phyloP scores from a whole-genome alignment of 2,329 filamentous ascomycete species.

The Fusarium nurragi region DNA sequence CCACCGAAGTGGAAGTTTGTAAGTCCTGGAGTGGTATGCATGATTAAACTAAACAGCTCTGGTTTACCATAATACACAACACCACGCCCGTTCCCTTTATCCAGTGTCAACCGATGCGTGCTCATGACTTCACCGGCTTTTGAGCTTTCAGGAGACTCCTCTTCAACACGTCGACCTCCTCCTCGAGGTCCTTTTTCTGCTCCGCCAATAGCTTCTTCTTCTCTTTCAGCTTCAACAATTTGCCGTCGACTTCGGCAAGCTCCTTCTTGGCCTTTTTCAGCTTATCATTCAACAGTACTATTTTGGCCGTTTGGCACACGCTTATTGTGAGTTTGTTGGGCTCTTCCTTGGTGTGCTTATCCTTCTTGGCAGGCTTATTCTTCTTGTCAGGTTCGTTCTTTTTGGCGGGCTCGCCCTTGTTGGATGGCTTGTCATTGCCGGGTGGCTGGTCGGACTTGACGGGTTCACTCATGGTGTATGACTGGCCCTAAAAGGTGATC shows the following conservation, averaged over 20 bases:
- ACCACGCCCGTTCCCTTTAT: too few species aligned
- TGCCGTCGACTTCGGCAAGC: too few species aligned
- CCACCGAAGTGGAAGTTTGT: background rate
- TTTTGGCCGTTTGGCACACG: background rate
- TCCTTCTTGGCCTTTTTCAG: too few species aligned
- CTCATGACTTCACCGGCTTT: background rate
- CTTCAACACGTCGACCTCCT: background rate
- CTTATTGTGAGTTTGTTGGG: background rate
- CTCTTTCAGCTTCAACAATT: background rate
- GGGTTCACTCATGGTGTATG: background rate
- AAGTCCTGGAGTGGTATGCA: background rate
- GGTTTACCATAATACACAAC: too few species aligned
- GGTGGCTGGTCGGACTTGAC: background rate
- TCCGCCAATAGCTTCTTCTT: background rate
- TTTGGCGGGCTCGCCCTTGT: background rate
- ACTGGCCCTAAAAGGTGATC: background rate
- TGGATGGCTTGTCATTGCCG: background rate
- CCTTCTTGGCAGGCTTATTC: background rate
- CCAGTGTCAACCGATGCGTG: too few species aligned
- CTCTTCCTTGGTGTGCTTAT: background rate
- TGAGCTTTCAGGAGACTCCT: background rate
- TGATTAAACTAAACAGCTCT: too few species aligned
- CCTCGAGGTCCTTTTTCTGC: background rate
- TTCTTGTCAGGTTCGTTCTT: background rate
- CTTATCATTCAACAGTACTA: too few species aligned